phyloP scores from a whole-genome alignment of 2,329 filamentous ascomycete genomes.

The Hypoxylon sp. region DNA sequence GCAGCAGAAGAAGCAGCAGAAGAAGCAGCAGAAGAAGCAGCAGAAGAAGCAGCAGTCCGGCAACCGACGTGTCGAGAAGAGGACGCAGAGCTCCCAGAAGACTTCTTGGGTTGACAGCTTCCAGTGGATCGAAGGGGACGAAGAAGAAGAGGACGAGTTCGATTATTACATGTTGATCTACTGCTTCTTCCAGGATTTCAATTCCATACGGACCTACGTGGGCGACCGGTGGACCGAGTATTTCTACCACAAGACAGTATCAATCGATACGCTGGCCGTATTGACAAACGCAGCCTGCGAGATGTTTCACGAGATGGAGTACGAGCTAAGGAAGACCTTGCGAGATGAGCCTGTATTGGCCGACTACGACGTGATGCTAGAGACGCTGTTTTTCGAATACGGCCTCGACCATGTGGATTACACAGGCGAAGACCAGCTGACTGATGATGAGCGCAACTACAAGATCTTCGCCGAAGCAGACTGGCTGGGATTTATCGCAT shows the following conservation, averaged over 20 bases:
- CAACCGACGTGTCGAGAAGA: slow-evolving; percentile 6
- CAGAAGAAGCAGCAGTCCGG: slow-evolving; percentile 25
- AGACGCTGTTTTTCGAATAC: slow-evolving; percentile 41
- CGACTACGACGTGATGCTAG: slow-evolving; percentile 41
- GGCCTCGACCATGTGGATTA: slow-evolving; percentile 45
- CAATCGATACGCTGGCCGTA: slow-evolving; percentile 41
- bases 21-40: slow-evolving; percentile 10
- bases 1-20: slow-evolving; percentile 11
- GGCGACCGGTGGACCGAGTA: slow-evolving; percentile 47
- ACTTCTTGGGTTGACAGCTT: slow-evolving; percentile 39
- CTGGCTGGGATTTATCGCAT: slow-evolving; percentile 41
- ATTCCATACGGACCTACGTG: slow-evolving; percentile 43
- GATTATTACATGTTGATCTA: slow-evolving; percentile 48
- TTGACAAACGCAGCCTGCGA: slow-evolving; percentile 48
- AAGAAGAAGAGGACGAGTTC: slow-evolving; percentile 39
- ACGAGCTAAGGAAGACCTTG: slow-evolving; percentile 38
- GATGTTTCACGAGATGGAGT: slow-evolving; percentile 44
- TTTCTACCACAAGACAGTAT: slow-evolving; percentile 40
- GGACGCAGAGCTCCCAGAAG: neutral
- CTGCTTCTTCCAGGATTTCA: slow-evolving; percentile 49
- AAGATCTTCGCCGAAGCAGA: slow-evolving; percentile 44
- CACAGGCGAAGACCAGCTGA: slow-evolving; percentile 32
- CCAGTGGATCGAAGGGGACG: slow-evolving; percentile 32
- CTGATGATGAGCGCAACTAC: slow-evolving; percentile 33
- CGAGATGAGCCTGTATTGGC: slow-evolving; percentile 21